Conservation (phyloP, 2,329 filamentous ascomycete genomes). For the Mycosphaerella sp. region DNA sequence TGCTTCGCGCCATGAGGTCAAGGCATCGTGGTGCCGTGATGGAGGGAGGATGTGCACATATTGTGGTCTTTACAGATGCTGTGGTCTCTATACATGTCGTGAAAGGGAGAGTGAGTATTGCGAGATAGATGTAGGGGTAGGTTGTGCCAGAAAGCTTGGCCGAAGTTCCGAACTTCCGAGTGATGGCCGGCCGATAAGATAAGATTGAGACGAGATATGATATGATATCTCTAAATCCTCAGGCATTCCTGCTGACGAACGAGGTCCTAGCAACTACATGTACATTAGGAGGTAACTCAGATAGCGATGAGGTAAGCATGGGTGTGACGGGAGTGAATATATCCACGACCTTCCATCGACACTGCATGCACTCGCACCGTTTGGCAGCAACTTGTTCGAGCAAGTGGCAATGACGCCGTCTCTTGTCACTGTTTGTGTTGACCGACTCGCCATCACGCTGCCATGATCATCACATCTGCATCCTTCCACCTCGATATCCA, state of each 20-base stretch:
- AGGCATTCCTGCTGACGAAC: not conserved
- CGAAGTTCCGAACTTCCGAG: too few species aligned
- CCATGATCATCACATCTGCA: not conserved
- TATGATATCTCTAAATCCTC: not conserved
- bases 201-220: not conserved
- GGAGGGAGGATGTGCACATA: not conserved
- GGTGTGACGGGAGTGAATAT: not conserved
- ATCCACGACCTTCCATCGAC: slow-evolving; percentile 5
- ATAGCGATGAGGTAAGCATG: slow-evolving; percentile 2
- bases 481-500: not conserved
- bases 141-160: too few species aligned
- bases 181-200: too few species aligned
- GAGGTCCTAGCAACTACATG: too few species aligned
- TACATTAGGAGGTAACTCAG: not conserved
- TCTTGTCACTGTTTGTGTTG: not conserved
- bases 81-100: not conserved
- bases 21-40: not conserved
- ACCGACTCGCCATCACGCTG: not conserved
- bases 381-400: not conserved
- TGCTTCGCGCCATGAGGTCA: not conserved
- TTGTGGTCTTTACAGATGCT: not conserved
- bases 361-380: not conserved
- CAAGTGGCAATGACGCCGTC: not conserved
- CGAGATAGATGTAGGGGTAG: not conserved
- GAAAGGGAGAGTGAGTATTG: not conserved